These are phyloP conservation scores for Ligustrum vulgare DNA, from an alignment of 257 asterid species.

Conservation along the genomic window DNA sequence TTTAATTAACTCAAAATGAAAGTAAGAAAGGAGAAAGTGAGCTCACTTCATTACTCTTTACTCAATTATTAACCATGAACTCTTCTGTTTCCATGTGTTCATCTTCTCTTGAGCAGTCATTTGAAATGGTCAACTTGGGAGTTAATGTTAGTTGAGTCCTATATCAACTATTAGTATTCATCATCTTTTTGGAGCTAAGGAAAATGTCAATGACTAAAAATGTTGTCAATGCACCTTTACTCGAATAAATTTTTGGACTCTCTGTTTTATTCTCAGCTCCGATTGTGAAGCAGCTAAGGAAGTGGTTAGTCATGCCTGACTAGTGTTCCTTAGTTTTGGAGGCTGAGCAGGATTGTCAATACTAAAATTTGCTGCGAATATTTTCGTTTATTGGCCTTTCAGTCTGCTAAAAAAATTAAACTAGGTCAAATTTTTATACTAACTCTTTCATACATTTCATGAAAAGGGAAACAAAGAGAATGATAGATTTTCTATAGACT, in stretches of 20 bases:
- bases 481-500: too few species aligned
- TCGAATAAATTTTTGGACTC: conserved; percentile 3
- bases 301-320: too few species aligned
- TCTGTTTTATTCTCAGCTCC: background rate
- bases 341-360: too few species aligned
- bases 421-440: too few species aligned
- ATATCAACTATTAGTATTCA: background rate
- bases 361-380: background rate
- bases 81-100: background rate
- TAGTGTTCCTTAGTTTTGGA: too few species aligned
- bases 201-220: background rate
- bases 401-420: too few species aligned
- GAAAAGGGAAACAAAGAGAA: too few species aligned
- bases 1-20: background rate
- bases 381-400: background rate
- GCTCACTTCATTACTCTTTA: background rate
- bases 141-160: conserved; percentile 6
- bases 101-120: background rate
- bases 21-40: background rate
- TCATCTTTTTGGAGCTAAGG: background rate
- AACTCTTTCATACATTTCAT: too few species aligned
- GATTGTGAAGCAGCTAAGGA: too few species aligned
- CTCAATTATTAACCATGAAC: background rate
- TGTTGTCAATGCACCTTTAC: background rate
- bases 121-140: background rate